phyloP scores from a whole-genome alignment of 352 stramenopile genomes.

The Phytopythium cucurbitacearum region DNA sequence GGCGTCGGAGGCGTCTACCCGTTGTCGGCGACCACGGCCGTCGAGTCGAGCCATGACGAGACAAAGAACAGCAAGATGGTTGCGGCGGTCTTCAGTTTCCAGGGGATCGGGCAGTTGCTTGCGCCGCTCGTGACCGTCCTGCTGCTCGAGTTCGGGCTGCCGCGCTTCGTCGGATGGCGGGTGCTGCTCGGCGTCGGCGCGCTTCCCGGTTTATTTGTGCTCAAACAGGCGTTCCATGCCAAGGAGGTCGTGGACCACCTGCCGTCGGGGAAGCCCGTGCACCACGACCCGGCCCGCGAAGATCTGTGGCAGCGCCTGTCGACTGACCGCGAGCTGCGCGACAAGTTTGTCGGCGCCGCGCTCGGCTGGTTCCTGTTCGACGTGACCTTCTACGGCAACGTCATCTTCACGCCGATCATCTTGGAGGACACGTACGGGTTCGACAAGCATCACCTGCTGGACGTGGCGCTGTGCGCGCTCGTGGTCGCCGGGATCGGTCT shows the following conservation, averaged over 20 bases:
- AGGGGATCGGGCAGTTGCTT: slow-evolving; percentile 54
- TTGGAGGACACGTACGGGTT: slow-evolving; percentile 64
- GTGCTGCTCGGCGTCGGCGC: slow-evolving; percentile 50
- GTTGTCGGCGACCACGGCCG: slow-evolving; percentile 65
- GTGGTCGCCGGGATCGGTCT: slow-evolving; percentile 68
- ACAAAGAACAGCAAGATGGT: slow-evolving; percentile 63
- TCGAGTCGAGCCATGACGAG: slow-evolving; percentile 42
- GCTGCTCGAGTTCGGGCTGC: slow-evolving; percentile 34
- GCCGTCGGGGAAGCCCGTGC: not conserved
- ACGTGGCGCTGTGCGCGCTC: slow-evolving; percentile 61
- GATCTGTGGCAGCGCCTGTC: slow-evolving; percentile 30
- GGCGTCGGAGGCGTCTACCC: slow-evolving; percentile 82
- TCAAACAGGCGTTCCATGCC: slow-evolving; percentile 44
- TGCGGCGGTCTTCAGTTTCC: slow-evolving; percentile 62
- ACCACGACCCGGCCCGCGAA: not conserved
- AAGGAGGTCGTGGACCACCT: slow-evolving; percentile 19
- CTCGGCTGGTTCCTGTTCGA: slow-evolving; percentile 92
- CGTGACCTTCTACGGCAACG: slow-evolving; percentile 88
- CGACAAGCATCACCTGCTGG: slow-evolving; percentile 45
- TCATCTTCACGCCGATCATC: slow-evolving; percentile 86
- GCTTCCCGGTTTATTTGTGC: slow-evolving; percentile 54
- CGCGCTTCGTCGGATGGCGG: slow-evolving; percentile 38
- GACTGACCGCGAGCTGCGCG: slow-evolving; percentile 26
- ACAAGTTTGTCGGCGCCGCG: slow-evolving; percentile 73
- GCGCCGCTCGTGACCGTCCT: slow-evolving; percentile 58